Evolutionary conservation across 106 monocot species (phyloP), one percentile per base, ranked within the genome.

Genomic region (Dendrobium catenatum): DNA sequence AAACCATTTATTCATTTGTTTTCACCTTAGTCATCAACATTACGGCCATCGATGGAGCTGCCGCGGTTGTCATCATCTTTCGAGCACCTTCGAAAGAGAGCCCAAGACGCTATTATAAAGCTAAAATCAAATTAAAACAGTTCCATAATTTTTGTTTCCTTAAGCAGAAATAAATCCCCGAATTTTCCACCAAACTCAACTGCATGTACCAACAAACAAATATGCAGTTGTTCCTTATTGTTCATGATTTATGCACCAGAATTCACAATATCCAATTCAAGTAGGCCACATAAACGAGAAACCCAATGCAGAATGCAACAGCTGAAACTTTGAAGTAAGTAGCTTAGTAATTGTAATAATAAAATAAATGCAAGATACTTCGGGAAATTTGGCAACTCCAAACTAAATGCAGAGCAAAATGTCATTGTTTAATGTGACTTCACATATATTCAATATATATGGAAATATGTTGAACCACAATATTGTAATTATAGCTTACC

Each of bases 401-500:
- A 33, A 33, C 70, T 37, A 29, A 33, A 70, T 70, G 33, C 29
- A 31, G 27, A 37, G 37, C 33, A 70, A 70, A 56, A 17, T 26
- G 26, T 24, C 64, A 66, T 24, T 66, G 6, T 66, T 66, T 8
- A 66, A 24, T 26, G 24, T 66, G 64, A 66, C 64, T 66, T 70
- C 2, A 10, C 70, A 20, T 20, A 74, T n/a, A 44, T 13, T 29
- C 1, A 42, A n/a, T 20, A 74, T 42, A 74, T 74, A 18, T 20
- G 72, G 6, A 74, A 74, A 18, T 42, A 44, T 20, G 20, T 8
- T 7, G 74, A 20, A 43, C 40, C 42, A 74, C 26, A 74, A 74
- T 44, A 44, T 46, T 26, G 24, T 26, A 66, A 43, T n/a, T 6
- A 68, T 67, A 72, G 74, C 89, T 85, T 82, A 87, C 89, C 55